Evolutionary conservation across 768 basidiomycete species (phyloP).

Genomic region (Megacollybia marginata): DNA sequence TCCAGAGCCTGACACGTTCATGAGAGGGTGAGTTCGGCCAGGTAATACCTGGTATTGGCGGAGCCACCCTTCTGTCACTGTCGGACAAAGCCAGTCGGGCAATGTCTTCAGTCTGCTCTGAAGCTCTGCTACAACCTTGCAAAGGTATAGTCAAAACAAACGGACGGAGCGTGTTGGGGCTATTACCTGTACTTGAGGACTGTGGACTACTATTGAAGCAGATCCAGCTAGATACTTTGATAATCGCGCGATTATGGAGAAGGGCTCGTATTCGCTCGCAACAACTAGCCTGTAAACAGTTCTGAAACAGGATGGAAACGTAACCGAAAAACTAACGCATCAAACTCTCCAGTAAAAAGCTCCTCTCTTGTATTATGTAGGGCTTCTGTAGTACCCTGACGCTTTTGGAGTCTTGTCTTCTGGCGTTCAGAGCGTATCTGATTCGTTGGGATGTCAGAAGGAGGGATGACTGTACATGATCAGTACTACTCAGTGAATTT

Average conservation of each 20-base stretch:
- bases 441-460: constrained; percentile 49
- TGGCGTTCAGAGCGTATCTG: constrained; percentile 68
- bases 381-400: constrained; percentile 60
- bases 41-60: constrained; percentile 92
- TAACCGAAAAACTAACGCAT: constrained; percentile 47
- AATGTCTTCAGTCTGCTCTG: constrained; percentile 62
- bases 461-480: constrained; percentile 40
- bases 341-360: constrained; percentile 81
- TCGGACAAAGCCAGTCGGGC: constrained; percentile 68
- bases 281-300: constrained; percentile 55
- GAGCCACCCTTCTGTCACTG: constrained; percentile 79
- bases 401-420: constrained; percentile 64
- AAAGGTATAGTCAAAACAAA: neutral
- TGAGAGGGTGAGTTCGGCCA: constrained; percentile 91
- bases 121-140: constrained; percentile 67
- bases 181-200: constrained; percentile 68
- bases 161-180: neutral
- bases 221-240: constrained; percentile 79
- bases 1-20: constrained; percentile 85
- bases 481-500: neutral
- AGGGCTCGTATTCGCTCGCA: constrained; percentile 80
- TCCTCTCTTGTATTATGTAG: constrained; percentile 67
- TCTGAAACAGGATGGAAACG: constrained; percentile 1
- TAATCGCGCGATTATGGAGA: constrained; percentile 68
- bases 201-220: constrained; percentile 79